phyloP scores from a whole-genome alignment of 768 basidiomycete genomes.

The Gyrodon lividus region DNA sequence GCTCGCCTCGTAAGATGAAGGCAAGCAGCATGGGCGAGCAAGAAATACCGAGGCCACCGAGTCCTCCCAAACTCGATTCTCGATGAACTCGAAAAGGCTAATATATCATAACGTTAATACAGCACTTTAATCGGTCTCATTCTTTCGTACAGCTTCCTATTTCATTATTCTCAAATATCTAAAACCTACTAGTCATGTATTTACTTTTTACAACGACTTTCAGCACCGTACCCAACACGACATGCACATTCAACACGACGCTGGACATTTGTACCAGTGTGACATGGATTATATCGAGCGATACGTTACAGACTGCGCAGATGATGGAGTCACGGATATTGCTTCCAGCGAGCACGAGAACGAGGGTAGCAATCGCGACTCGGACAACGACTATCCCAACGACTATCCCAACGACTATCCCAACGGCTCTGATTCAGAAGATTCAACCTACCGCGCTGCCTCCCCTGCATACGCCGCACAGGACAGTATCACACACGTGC shows the following conservation, averaged over 20 bases:
- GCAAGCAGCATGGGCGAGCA: too few relatives aligned
- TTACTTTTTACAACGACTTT: too few relatives aligned
- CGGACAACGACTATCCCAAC: not conserved
- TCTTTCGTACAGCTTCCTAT: too few relatives aligned
- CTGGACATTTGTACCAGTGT: not conserved
- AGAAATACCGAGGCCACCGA: too few relatives aligned
- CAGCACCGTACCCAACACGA: too few relatives aligned
- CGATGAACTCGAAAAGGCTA: too few relatives aligned
- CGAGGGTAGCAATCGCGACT: not conserved
- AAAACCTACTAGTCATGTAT: too few relatives aligned
- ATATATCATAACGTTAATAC: too few relatives aligned
- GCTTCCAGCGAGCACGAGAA: not conserved
- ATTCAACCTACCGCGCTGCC: not conserved
- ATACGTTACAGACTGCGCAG: not conserved
- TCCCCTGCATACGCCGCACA: constrained; percentile 3
- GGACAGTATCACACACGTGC: too few relatives aligned
- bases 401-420: not conserved
- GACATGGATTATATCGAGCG: constrained; percentile 4
- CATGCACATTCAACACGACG: constrained; percentile 1
- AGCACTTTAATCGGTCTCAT: too few relatives aligned
- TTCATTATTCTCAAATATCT: too few relatives aligned
- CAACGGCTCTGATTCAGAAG: not conserved
- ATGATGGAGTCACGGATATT: not conserved
- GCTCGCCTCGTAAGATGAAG: not conserved
- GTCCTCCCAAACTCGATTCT: too few relatives aligned